phyloP scores from a whole-genome alignment of 192 early-diverging fungal species.

The Linderina pennispora region DNA sequence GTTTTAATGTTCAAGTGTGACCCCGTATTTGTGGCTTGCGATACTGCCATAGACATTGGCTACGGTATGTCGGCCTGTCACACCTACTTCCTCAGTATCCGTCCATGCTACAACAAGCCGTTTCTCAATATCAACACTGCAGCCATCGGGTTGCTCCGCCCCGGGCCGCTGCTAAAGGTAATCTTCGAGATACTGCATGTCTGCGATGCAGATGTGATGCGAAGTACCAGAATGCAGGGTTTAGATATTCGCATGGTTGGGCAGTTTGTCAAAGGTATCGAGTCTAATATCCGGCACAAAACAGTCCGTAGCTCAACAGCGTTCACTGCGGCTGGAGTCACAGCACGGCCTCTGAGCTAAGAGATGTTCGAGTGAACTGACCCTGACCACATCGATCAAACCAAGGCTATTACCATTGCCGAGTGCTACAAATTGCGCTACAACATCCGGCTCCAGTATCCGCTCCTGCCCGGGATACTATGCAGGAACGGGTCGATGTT shows the following conservation, averaged over 20 bases:
- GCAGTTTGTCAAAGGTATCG: too few species aligned
- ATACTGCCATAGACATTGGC: too few species aligned
- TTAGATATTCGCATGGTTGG: too few species aligned
- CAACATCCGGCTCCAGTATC: slow-evolving; percentile 61
- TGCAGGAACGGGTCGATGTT: slow-evolving; percentile 63
- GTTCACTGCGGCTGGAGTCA: slow-evolving; percentile 66
- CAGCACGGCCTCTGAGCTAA: slow-evolving; percentile 53
- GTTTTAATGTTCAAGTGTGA: too few species aligned
- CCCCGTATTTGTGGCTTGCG: too few species aligned
- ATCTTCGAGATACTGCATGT: slow-evolving; percentile 58
- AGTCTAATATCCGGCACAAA: slow-evolving; percentile 53
- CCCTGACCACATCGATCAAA: slow-evolving; percentile 23
- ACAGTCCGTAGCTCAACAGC: slow-evolving; percentile 56
- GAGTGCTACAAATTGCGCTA: slow-evolving; percentile 74
- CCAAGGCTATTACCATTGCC: slow-evolving; percentile 63
- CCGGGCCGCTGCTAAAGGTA: slow-evolving; percentile 67
- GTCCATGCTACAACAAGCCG: slow-evolving; percentile 62
- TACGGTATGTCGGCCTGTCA: too few species aligned
- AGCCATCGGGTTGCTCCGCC: slow-evolving; percentile 60
- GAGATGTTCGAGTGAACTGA: slow-evolving; percentile 70
- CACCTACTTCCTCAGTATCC: slow-evolving; percentile 80
- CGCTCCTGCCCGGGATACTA: slow-evolving; percentile 76
- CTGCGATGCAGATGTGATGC: slow-evolving; percentile 43
- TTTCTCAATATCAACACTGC: slow-evolving; percentile 69
- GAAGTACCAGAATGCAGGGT: slow-evolving; percentile 42